Percentiles rank a stretch among this genome's conserved stretches.
Evolutionary conservation across 495 filamentous ascomycete species (phyloP).

Genomic region (Massariosphaeria phaeospora): DNA sequence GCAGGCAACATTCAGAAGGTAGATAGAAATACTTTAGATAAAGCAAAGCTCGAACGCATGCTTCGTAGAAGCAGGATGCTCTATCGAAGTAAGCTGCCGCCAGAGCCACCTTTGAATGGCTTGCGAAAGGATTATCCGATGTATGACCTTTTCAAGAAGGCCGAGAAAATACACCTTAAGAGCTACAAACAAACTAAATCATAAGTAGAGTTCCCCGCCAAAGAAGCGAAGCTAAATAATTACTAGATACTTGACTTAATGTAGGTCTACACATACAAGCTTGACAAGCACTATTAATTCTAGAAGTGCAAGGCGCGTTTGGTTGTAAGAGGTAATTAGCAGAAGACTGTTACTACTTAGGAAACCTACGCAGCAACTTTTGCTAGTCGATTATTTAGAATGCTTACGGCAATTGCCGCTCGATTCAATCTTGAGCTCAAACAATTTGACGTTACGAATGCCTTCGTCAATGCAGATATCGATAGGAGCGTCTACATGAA

Average conservation of each 20-base stretch:
- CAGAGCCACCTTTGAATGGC: background rate
- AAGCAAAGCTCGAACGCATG: background rate
- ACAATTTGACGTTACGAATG: conserved; percentile 36
- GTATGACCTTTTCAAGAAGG: background rate
- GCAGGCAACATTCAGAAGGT: background rate
- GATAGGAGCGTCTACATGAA: background rate
- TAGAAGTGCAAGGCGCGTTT: conserved; percentile 37
- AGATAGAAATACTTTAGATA: background rate
- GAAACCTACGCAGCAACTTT: too few relatives aligned
- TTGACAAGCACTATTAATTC: conserved; percentile 19
- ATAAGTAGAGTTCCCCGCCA: background rate
- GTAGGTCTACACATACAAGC: conserved; percentile 11
- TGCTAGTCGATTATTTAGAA: background rate
- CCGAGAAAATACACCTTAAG: background rate
- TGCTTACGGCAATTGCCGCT: background rate
- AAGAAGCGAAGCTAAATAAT: background rate
- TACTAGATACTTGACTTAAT: background rate
- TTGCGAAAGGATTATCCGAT: background rate
- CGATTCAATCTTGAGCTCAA: conserved; percentile 3
- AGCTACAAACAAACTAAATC: background rate
- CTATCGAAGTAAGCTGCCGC: background rate
- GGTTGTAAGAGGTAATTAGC: conserved; percentile 35
- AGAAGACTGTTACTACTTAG: background rate
- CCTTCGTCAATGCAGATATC: conserved; percentile 32
- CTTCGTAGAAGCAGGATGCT: background rate